A percentile compares a stretch with the other conserved stretches of the same genome.
phyloP scores from a whole-genome alignment of 2,329 filamentous ascomycete species.

The Didymellaceae sp. region DNA sequence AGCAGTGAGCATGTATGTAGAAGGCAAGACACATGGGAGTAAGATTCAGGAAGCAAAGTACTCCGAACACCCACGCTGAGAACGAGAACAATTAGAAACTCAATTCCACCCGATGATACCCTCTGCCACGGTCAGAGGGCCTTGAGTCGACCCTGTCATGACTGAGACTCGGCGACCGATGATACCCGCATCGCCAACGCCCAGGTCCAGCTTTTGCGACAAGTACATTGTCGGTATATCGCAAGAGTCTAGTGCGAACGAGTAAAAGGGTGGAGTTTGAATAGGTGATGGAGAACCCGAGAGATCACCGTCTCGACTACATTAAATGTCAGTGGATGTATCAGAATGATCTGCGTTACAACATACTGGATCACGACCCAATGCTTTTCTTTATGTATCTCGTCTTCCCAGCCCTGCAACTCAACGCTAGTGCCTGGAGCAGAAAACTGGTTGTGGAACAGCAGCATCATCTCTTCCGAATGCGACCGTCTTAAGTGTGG shows the following conservation, averaged over 20 bases:
- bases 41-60: neutral
- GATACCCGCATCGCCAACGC: slow-evolving; percentile 42
- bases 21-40: no score
- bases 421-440: slow-evolving; percentile 36
- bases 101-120: slow-evolving; percentile 48
- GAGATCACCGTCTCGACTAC: slow-evolving; percentile 43
- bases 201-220: slow-evolving; percentile 34
- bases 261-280: slow-evolving; percentile 29
- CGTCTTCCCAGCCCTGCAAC: slow-evolving; percentile 30
- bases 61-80: slow-evolving; percentile 2
- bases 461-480: slow-evolving; percentile 32
- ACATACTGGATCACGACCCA: slow-evolving; percentile 45
- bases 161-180: slow-evolving; percentile 43
- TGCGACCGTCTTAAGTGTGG: slow-evolving; percentile 11
- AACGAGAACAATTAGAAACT: neutral
- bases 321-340: neutral
- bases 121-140: slow-evolving; percentile 34
- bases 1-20: no score
- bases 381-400: slow-evolving; percentile 16
- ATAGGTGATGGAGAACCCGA: slow-evolving; percentile 3
- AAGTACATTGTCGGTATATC: slow-evolving; percentile 21
- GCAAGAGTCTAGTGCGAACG: slow-evolving; percentile 29
- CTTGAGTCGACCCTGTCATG: slow-evolving; percentile 31
- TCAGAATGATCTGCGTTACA: neutral
- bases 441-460: slow-evolving; percentile 39